phyloP scores from a whole-genome alignment of 352 stramenopile genomes.

The Aphanomyces stellatus region DNA sequence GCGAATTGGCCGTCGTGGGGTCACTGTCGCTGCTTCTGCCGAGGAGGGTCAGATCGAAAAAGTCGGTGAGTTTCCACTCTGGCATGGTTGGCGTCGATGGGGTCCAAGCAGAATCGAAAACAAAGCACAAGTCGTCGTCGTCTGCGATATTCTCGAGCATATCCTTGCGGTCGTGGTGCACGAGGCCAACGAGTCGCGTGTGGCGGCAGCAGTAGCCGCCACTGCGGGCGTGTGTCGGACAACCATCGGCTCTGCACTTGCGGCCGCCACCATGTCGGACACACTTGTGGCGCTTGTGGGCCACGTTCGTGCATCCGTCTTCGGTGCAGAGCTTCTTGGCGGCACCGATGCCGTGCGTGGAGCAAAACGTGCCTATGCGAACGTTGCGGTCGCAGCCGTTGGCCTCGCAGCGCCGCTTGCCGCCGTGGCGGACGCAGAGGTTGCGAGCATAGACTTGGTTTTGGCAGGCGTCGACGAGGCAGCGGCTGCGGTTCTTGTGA shows the following conservation, averaged over 20 bases:
- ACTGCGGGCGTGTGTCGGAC: constrained; percentile 62
- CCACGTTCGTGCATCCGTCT: constrained; percentile 66
- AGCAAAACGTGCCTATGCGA: constrained; percentile 58
- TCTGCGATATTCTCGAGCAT: neutral
- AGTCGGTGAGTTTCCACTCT: neutral
- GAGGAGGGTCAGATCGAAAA: neutral
- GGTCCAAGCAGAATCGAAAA: neutral
- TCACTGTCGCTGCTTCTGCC: neutral
- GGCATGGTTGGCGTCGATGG: neutral
- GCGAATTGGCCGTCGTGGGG: neutral
- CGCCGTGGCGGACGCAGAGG: constrained; percentile 67
- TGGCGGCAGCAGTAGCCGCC: constrained; percentile 66
- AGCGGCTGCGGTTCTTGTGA: constrained; percentile 75
- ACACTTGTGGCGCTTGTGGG: constrained; percentile 63
- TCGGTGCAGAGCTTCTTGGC: constrained; percentile 76
- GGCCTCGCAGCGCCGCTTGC: constrained; percentile 71
- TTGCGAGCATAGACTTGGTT: constrained; percentile 80
- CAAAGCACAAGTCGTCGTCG: neutral
- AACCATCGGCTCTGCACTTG: constrained; percentile 58
- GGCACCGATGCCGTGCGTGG: constrained; percentile 65
- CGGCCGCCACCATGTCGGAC: constrained; percentile 61
- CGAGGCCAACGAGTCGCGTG: constrained; percentile 4
- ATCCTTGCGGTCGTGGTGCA: too few species aligned
- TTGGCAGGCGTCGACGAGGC: constrained; percentile 54
- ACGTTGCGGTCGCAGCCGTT: constrained; percentile 64